Percentiles rank a stretch among this genome's conserved stretches.
Evolutionary conservation across 176 grass and related monocot genomes (phyloP).

Genomic region (Triticum aestivum): DNA sequence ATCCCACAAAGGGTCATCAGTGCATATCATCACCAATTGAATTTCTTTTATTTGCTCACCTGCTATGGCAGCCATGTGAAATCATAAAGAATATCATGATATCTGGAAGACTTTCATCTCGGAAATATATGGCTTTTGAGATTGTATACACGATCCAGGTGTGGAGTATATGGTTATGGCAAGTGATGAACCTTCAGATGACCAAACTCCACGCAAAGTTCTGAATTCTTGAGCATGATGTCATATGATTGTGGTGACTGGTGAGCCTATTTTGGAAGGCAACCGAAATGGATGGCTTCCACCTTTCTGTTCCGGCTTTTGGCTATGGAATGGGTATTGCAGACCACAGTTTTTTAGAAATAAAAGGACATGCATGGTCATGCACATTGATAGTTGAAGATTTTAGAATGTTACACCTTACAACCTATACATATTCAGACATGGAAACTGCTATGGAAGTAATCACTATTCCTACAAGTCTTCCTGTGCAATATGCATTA

Average conservation of each 20-base stretch:
- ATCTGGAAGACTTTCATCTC: neutral
- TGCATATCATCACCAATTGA: neutral
- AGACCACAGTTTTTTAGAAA: neutral
- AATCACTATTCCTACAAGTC: neutral
- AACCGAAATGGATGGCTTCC: neutral
- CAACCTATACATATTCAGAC: neutral
- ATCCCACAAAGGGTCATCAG: neutral
- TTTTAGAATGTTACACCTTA: slow-evolving; percentile 8
- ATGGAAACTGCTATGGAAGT: slow-evolving; percentile 16
- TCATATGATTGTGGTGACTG: slow-evolving; percentile 1
- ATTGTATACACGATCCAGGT: neutral
- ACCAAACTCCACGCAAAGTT: neutral
- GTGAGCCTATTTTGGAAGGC: neutral
- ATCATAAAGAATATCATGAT: neutral
- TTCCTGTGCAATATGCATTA: slow-evolving; percentile 10
- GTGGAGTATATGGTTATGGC: slow-evolving; percentile 5
- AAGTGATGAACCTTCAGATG: slow-evolving; percentile 18
- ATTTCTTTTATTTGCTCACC: neutral
- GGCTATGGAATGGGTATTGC: neutral
- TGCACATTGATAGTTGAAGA: slow-evolving; percentile 7
- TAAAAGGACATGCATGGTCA: neutral
- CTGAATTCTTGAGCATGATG: neutral
- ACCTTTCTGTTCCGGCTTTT: neutral
- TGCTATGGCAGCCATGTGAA: neutral
- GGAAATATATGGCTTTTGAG: neutral